phyloP scores from a whole-genome alignment of 148 eudicot genomes.

The Oxyria digyna region DNA sequence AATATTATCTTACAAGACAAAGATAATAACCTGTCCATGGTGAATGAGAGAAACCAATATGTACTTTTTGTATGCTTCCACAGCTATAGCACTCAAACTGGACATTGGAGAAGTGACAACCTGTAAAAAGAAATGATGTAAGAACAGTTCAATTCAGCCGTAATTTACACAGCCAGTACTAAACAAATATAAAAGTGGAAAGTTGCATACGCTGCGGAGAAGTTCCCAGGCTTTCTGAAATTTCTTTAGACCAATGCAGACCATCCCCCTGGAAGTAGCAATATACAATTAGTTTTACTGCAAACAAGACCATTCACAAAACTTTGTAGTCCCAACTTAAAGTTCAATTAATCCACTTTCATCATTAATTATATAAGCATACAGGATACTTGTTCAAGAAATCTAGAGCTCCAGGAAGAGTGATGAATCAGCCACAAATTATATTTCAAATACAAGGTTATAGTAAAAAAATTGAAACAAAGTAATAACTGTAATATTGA shows the following conservation, averaged over 20 bases:
- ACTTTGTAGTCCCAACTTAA: not conserved
- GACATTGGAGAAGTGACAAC: slow-evolving; percentile 96
- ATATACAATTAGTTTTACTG: not conserved
- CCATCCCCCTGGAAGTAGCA: slow-evolving; percentile 59
- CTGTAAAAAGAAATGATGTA: slow-evolving; percentile 22
- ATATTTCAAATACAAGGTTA: too few species aligned
- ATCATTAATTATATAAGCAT: too few species aligned
- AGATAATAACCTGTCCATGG: slow-evolving; percentile 61
- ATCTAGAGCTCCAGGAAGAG: too few species aligned
- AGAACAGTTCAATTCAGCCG: not conserved
- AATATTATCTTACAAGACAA: not conserved
- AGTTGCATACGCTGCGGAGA: slow-evolving; percentile 59
- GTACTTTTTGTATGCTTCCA: slow-evolving; percentile 94
- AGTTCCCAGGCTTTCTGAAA: slow-evolving; percentile 81
- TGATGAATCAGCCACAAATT: too few species aligned
- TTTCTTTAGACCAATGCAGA: slow-evolving; percentile 71
- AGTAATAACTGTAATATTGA: too few species aligned
- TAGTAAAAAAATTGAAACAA: too few species aligned
- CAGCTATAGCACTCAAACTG: slow-evolving; percentile 64
- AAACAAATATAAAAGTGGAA: slow-evolving; percentile 3
- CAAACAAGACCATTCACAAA: not conserved
- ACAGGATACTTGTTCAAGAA: too few species aligned
- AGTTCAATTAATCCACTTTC: not conserved
- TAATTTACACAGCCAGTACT: not conserved
- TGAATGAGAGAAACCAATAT: slow-evolving; percentile 85